These are phyloP conservation scores for Hortaea werneckii DNA, from an alignment of 2,329 filamentous ascomycete genomes.

Conservation along the genomic window DNA sequence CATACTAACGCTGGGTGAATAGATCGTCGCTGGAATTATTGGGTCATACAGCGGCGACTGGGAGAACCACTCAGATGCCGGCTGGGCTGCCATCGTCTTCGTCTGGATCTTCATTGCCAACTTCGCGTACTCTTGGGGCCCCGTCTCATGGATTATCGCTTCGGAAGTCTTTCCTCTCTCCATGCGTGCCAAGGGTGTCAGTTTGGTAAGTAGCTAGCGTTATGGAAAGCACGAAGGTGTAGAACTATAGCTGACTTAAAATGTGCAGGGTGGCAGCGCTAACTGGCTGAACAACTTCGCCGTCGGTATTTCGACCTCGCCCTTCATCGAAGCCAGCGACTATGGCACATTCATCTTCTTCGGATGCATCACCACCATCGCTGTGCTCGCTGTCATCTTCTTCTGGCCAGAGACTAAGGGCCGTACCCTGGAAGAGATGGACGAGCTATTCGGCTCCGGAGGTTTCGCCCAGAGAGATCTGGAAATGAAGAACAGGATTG, in stretches of 20 bases:
- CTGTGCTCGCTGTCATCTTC: conserved; percentile 13
- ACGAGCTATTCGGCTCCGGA: conserved; percentile 23
- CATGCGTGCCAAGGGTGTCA: conserved; percentile 20
- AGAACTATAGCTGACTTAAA: neutral
- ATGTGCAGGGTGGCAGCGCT: conserved; percentile 1
- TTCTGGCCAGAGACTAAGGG: conserved; percentile 20
- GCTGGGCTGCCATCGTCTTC: conserved; percentile 59
- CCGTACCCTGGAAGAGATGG: conserved; percentile 19
- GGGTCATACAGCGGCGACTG: conserved; percentile 53
- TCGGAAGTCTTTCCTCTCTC: conserved; percentile 19
- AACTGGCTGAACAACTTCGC: conserved; percentile 20
- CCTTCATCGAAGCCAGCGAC: conserved; percentile 9
- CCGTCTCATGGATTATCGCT: conserved; percentile 52
- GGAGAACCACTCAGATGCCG: conserved; percentile 46
- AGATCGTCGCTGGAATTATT: conserved; percentile 29
- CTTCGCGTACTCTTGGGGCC: conserved; percentile 65
- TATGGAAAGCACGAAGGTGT: neutral
- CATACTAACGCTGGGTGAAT: too few relatives aligned
- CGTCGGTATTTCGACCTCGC: conserved; percentile 11
- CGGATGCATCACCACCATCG: conserved; percentile 10
- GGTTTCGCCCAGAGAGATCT: conserved; percentile 20
- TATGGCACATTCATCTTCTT: conserved; percentile 19
- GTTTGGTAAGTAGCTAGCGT: conserved; percentile 2
- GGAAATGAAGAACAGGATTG: conserved; percentile 8
- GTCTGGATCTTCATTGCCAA: conserved; percentile 65